phyloP scores from a whole-genome alignment of 805 yeast genomes.

The Zygosaccharomyces lentus region DNA sequence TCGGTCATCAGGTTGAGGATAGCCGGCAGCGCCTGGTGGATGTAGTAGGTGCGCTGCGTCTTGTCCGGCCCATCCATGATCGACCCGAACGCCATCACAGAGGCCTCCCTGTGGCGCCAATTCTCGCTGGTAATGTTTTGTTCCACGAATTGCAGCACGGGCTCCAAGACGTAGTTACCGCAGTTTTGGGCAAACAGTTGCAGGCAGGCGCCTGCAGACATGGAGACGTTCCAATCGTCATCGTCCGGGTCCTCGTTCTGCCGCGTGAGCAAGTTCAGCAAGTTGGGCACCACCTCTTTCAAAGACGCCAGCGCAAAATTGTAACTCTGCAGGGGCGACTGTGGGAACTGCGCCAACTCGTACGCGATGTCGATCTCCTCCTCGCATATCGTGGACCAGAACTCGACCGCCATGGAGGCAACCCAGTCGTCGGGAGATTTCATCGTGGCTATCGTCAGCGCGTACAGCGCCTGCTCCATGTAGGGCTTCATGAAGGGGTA shows the following conservation, averaged over 20 bases:
- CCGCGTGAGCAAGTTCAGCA: conserved; percentile 71
- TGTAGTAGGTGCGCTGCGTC: conserved; percentile 58
- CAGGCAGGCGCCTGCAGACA: conserved; percentile 98
- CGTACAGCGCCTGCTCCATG: conserved; percentile 95
- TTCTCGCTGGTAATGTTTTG: conserved; percentile 52
- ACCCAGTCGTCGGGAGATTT: conserved; percentile 68
- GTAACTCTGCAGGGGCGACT: conserved; percentile 50
- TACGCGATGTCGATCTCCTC: conserved; percentile 81
- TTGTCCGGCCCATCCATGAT: conserved; percentile 91
- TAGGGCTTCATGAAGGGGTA: conserved; percentile 87
- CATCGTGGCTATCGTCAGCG: conserved; percentile 89
- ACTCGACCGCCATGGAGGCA: conserved; percentile 97
- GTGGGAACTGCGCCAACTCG: conserved; percentile 59
- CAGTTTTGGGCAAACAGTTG: conserved; percentile 91
- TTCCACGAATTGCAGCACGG: conserved; percentile 80
- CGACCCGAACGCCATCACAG: conserved; percentile 98
- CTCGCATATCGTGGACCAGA: conserved; percentile 99
- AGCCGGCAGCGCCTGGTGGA: conserved; percentile 79
- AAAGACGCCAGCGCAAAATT: conserved; percentile 85
- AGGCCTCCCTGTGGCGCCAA: conserved; percentile 94
- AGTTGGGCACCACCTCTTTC: conserved; percentile 80
- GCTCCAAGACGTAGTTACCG: conserved; percentile 79
- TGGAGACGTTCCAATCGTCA: conserved; percentile 95
- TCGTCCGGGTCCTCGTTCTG: conserved; percentile 93
- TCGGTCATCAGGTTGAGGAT: conserved; percentile 72